Evolutionary conservation across 192 early-diverging fungal species (phyloP), one percentile per base, ranked within the genome.

Genomic region (Backusella psychrophila): DNA sequence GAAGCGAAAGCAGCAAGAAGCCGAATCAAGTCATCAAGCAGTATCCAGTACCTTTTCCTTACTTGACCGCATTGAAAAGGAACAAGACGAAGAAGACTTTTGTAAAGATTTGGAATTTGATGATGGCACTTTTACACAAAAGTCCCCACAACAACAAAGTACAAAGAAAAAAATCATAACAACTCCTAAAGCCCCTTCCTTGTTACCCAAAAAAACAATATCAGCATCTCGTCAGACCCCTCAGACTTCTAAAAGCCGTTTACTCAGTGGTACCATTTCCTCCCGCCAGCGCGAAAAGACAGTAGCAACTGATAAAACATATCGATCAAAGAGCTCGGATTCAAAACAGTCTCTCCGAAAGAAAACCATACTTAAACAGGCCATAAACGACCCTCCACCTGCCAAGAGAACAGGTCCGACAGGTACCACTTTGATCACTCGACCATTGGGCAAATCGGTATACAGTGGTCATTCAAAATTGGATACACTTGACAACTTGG

Each of bases 401-500:
- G 31, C 56, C 0, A 56, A 36, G 36, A 65, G 56, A 65, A 65
- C 26, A 21, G 44, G 41, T 36, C 21, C 74, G 1, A 46, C 38
- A 2, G 39, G 63, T 17, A 42, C 19, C 9, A 44, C 63, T 15
- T 46, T 66, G 6, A 44, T 75, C 14, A 41, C 59, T 5, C 66
- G 35, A 4, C 53, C 65, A 33, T 46, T 67, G 65, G 39, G n/a
- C 1, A 75, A 66, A 26, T 26, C 19, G 3, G 31, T 4, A 8
- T 36, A 42, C 14, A 35, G n/a, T 66, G 35, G 33, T 52, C 3
- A 38, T 33, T 39, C 65, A 21, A 26, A 31, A 66, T 46, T 75
- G 29, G 74, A 75, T 35, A 63, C 39, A 46, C 23, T 75, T 7
- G 74, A 75, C 31, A 75, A 75, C 35, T 34, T 75, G 31, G 39